These are phyloP conservation scores for Coleophoma crateriformis DNA, from an alignment of 2,329 filamentous ascomycete species.

Conservation along the genomic window DNA sequence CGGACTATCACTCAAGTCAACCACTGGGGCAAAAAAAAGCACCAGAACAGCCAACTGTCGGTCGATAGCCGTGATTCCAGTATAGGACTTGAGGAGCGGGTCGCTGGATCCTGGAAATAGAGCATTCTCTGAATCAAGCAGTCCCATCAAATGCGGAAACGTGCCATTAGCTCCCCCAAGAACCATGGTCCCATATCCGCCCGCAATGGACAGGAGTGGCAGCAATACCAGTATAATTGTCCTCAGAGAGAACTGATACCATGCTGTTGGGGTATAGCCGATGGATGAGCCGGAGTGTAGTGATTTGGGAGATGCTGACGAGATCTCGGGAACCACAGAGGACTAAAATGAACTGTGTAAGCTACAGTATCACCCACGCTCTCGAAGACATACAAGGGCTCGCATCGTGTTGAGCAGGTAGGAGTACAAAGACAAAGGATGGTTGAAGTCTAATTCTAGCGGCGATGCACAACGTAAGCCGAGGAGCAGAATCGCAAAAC, in stretches of 20 bases:
- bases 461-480: too few relatives aligned
- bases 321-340: too few relatives aligned
- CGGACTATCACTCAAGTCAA: conserved; percentile 7
- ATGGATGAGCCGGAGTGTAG: background rate
- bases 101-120: conserved; percentile 12
- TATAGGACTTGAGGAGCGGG: conserved; percentile 14
- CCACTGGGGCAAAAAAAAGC: conserved; percentile 19
- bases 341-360: background rate
- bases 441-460: too few relatives aligned
- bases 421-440: too few relatives aligned
- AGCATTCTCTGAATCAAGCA: conserved; percentile 6
- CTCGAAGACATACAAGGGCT: background rate
- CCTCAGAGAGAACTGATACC: conserved; percentile 3
- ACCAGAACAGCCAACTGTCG: conserved; percentile 14
- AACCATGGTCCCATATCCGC: conserved; percentile 8
- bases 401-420: background rate
- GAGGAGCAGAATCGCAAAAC: too few relatives aligned
- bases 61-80: conserved; percentile 16
- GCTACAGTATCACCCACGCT: background rate
- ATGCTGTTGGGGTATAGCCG: background rate
- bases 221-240: conserved; percentile 11
- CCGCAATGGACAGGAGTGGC: conserved; percentile 14
- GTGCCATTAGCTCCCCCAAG: conserved; percentile 15
- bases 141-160: conserved; percentile 7
- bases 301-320: background rate